A percentile compares a stretch with the other conserved stretches of the same genome.
Conservation (phyloP, 2,329 filamentous ascomycete genomes). For the Nemania sp. region DNA sequence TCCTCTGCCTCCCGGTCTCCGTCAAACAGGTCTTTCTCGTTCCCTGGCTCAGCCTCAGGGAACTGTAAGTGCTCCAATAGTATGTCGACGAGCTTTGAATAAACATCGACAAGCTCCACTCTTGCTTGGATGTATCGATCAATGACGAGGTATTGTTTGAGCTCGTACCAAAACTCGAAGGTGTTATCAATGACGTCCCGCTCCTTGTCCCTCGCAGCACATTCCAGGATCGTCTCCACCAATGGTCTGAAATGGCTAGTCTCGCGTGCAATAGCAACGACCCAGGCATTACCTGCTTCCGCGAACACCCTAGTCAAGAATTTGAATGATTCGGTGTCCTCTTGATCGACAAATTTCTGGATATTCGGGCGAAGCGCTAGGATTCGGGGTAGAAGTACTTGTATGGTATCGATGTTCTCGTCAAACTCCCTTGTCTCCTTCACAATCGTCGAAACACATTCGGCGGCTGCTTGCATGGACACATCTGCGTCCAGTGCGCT, state of each 20-base stretch:
- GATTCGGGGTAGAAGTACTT: slow-evolving; percentile 79
- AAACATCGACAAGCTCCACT: slow-evolving; percentile 77
- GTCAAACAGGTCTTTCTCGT: slow-evolving; percentile 86
- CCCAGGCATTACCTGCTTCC: slow-evolving; percentile 93
- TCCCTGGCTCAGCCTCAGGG: slow-evolving; percentile 73
- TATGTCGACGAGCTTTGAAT: slow-evolving; percentile 87
- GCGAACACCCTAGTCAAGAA: slow-evolving; percentile 88
- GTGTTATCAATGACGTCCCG: slow-evolving; percentile 91
- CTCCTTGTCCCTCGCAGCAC: slow-evolving; percentile 83
- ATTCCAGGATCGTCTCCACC: slow-evolving; percentile 91
- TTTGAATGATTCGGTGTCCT: slow-evolving; percentile 85
- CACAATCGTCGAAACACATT: slow-evolving; percentile 91
- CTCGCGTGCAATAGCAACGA: slow-evolving; percentile 84
- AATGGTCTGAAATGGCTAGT: slow-evolving; percentile 80
- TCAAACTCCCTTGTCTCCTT: slow-evolving; percentile 93
- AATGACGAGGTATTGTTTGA: slow-evolving; percentile 93
- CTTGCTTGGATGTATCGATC: slow-evolving; percentile 87
- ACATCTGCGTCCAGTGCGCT: slow-evolving; percentile 74
- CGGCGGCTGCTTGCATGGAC: slow-evolving; percentile 85
- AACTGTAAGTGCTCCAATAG: slow-evolving; percentile 91
- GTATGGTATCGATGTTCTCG: slow-evolving; percentile 81
- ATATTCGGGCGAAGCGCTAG: slow-evolving; percentile 79
- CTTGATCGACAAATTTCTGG: slow-evolving; percentile 71
- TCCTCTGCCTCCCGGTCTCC: slow-evolving; percentile 95
- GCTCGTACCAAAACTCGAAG: slow-evolving; percentile 97